phyloP scores from a whole-genome alignment of 768 basidiomycete species.

The Phaffia tasmanica region DNA sequence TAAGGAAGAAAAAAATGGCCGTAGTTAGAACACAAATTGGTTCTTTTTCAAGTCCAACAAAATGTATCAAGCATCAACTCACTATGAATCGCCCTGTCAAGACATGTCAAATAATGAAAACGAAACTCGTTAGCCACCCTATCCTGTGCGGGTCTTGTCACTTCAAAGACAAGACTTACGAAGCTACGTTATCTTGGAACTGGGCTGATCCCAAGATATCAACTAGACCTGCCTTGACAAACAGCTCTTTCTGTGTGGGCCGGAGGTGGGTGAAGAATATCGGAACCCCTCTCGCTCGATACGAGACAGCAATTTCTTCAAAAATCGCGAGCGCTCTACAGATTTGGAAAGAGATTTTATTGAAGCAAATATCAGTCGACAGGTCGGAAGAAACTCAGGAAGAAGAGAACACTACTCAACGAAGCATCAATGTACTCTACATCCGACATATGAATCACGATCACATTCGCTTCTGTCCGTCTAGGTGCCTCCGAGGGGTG shows the following conservation, averaged over 20 bases:
- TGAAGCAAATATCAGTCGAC: neutral
- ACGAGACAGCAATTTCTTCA: constrained; percentile 15
- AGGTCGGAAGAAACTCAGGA: neutral
- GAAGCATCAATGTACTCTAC: constrained; percentile 84
- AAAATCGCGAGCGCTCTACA: constrained; percentile 21
- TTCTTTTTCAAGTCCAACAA: no score
- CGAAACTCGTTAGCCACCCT: no score
- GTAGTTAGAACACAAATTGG: no score
- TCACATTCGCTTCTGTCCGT: constrained; percentile 57
- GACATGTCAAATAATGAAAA: no score
- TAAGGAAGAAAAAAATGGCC: no score
- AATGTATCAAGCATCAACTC: no score
- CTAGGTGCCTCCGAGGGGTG: constrained; percentile 82
- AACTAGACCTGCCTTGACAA: constrained; percentile 8
- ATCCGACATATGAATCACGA: constrained; percentile 70
- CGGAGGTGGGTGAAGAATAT: constrained; percentile 25
- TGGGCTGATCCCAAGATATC: neutral
- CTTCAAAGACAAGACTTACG: no score
- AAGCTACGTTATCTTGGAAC: constrained; percentile 10
- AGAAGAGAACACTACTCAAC: constrained; percentile 43
- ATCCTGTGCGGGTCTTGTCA: no score
- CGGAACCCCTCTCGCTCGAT: constrained; percentile 13
- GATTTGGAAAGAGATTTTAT: neutral
- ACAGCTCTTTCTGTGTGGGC: constrained; percentile 15
- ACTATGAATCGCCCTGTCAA: no score